Conservation (phyloP, 495 filamentous ascomycete genomes). For the Sordaria brevicollis region DNA sequence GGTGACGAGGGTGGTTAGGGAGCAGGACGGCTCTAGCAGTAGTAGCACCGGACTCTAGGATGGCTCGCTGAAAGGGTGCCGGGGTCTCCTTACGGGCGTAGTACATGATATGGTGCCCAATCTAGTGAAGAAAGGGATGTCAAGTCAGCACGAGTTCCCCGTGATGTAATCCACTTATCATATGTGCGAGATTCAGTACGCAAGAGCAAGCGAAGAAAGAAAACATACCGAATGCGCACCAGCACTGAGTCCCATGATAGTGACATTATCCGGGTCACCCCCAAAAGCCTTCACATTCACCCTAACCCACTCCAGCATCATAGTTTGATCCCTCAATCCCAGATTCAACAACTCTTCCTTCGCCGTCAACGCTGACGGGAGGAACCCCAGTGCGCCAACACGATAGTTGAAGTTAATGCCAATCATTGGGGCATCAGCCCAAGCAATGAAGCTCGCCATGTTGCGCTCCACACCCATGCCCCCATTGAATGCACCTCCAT, state of each 20-base stretch:
- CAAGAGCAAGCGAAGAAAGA: background rate
- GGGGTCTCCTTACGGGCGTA: conserved; percentile 22
- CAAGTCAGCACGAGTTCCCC: background rate
- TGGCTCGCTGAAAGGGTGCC: conserved; percentile 48
- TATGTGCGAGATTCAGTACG: background rate
- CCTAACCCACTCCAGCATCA: conserved; percentile 54
- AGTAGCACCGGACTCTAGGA: conserved; percentile 53
- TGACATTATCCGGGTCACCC: conserved; percentile 52
- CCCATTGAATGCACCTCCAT: conserved; percentile 44
- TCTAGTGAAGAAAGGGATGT: conserved; percentile 28
- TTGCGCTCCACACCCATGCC: conserved; percentile 33
- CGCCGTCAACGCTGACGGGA: conserved; percentile 42
- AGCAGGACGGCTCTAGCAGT: conserved; percentile 50
- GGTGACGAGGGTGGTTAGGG: conserved; percentile 45
- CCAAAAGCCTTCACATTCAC: conserved; percentile 51
- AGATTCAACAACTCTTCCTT: conserved; percentile 52
- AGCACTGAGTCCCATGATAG: conserved; percentile 56
- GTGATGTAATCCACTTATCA: background rate
- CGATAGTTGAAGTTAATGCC: conserved; percentile 61
- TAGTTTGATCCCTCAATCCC: conserved; percentile 58
- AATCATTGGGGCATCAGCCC: conserved; percentile 41
- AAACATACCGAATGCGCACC: conserved; percentile 51
- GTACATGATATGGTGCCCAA: conserved; percentile 55
- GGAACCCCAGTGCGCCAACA: conserved; percentile 56
- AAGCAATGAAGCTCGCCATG: conserved; percentile 44